Evolutionary conservation across 83 land plant species (phyloP), one percentile per base, ranked within the genome.

Genomic region (Picea mariana): DNA sequence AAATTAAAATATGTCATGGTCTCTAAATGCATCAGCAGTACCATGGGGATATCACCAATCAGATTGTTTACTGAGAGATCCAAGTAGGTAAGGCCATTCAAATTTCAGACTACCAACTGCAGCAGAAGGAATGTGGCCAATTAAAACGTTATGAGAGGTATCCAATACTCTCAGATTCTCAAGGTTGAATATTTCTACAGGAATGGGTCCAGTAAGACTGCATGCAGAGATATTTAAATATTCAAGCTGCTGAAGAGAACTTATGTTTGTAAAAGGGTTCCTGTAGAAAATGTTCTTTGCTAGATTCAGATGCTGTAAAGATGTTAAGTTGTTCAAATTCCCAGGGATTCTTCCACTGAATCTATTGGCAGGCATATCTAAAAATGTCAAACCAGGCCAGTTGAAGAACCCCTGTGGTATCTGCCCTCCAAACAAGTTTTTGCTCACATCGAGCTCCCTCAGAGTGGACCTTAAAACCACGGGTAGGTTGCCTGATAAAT

Each of bases 61-160:
- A 93, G 84, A 38, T 91, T 87, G 87, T 93, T 93, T 62, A 42
- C 38, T 11, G 94, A 91, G 23, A 93, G 55, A 79, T 94, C 96
- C 40, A 94, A 15, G 38, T 87, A 63, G 82, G 75, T 61, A 15
- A 94, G 89, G 42, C 9, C 26, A 17, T n/a, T n/a, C n/a, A n/a
- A n/a, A n/a, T n/a, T 64, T 72, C 38, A 4, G 12, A 38, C 60
- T 42, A 27, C n/a, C 62, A 34, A 21, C 21, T 42, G 78, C 66
- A 16, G 83, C 2, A 0, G 26, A 47, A n/a, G 94, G 94, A 78
- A 92, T 81, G 3, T 34, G 59, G 9, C 93, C 92, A 24, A 20
- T 61, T 13, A 94, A 85, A 66, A 85, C 80, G 79, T 94, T 94
- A 0, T 72, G 44, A 0, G 94, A 94, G 16, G 92, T 77, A 73